Evolutionary conservation across 2,329 filamentous ascomycete species (phyloP), one percentile per base, ranked within the genome.

Genomic region (Trichophyton rubrum): DNA sequence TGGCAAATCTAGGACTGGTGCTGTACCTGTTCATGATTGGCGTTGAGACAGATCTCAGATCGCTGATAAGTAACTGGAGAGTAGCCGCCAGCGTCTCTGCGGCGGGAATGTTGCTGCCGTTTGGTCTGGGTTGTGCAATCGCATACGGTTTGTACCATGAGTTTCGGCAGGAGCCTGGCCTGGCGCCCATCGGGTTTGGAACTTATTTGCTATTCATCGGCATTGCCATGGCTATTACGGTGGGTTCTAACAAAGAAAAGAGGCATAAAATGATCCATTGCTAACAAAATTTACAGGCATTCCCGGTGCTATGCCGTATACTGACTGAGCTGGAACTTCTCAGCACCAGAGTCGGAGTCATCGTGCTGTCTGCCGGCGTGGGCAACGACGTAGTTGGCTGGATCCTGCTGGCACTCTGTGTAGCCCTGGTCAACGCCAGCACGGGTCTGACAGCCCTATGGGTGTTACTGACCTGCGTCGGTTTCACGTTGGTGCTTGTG

Each of bases 301-400:
- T 97, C 67, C 92, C 92, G 0, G 92, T 97, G 0, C 82, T 97
- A 11, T 96, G 92, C 69, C 88, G 92, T 71, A 97, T 97, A 66
- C 77, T 97, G 65, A 92, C 90, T 0, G 91, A 96, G 72, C 78
- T 97, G 59, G 93, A 96, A 67, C 79, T 97, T 57, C 84, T 97
- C 3, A 77, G 62, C 56, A 65, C 63, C 17, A 62, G 58, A 47
- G 64, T 64, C 49, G 90, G 90, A 69, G 82, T 93, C 51, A 92
- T 91, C 38, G 87, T 89, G 1, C 80, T 95, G 11, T 89, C 89
- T 5, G 90, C 90, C 4, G 92, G 92, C 58, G 90, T 96, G 13
- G 90, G 89, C 1, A 96, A 97, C 70, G 92, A 97, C 69, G 90
- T 93, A 15, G 84, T 87, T 2, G 89, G 89, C 61, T 97, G 92